Evolutionary conservation across 2,329 filamentous ascomycete genomes (phyloP).

Genomic region (Elsinoe perseae): DNA sequence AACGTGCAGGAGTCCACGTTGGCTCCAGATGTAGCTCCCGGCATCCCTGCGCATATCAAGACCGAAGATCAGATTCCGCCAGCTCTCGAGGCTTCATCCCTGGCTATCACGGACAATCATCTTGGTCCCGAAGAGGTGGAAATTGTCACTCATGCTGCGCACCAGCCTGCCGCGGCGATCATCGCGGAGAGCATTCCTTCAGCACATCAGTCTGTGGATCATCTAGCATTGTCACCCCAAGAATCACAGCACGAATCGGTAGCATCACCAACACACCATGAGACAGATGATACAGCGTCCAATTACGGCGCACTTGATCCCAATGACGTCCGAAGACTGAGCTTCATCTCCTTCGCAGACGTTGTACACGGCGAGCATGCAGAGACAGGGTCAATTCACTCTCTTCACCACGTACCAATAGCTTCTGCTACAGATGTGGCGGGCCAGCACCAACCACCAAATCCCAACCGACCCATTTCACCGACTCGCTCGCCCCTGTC

Average conservation of each 20-base stretch:
- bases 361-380: slow-evolving; percentile 77
- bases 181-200: slow-evolving; percentile 37
- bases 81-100: slow-evolving; percentile 81
- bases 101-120: slow-evolving; percentile 80
- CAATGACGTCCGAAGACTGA: slow-evolving; percentile 71
- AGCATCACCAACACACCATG: background rate
- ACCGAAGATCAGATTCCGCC: slow-evolving; percentile 92
- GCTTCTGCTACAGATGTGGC: slow-evolving; percentile 47
- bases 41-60: slow-evolving; percentile 88
- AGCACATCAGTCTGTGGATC: slow-evolving; percentile 18
- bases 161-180: slow-evolving; percentile 67
- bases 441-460: slow-evolving; percentile 16
- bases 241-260: slow-evolving; percentile 18
- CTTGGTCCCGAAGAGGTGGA: slow-evolving; percentile 85
- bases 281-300: slow-evolving; percentile 54
- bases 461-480: slow-evolving; percentile 63
- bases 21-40: slow-evolving; percentile 63
- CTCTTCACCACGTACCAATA: slow-evolving; percentile 60
- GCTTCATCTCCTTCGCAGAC: slow-evolving; percentile 95
- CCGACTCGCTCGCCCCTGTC: slow-evolving; percentile 62
- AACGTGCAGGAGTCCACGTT: slow-evolving; percentile 75
- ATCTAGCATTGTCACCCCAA: slow-evolving; percentile 17
- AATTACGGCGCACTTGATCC: slow-evolving; percentile 72
- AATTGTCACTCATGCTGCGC: slow-evolving; percentile 78
- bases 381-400: slow-evolving; percentile 40